Evolutionary conservation across 257 asterid species (phyloP).

Genomic region (Nicotiana obtusifolia): DNA sequence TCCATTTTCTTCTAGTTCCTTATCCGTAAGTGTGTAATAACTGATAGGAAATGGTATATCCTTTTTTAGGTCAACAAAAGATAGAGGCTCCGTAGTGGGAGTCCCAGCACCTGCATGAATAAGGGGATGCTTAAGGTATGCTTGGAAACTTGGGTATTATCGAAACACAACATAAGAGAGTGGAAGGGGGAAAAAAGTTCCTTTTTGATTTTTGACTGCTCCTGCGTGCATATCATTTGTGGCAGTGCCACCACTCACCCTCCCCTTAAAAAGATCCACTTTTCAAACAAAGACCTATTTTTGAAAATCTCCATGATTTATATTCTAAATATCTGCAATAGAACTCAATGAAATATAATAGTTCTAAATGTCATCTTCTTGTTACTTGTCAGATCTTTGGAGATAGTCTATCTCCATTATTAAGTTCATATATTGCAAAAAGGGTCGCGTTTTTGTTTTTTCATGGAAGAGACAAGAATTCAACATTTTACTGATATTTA

Average conservation of each 20-base stretch:
- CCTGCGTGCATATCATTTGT: neutral
- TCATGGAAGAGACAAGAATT: neutral
- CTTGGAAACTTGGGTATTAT: neutral
- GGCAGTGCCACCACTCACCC: neutral
- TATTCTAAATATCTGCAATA: neutral
- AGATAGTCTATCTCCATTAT: neutral
- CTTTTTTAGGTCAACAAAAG: slow-evolving; percentile 34
- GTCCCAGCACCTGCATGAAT: slow-evolving; percentile 31
- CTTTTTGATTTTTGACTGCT: neutral
- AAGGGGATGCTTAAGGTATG: slow-evolving; percentile 2
- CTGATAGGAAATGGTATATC: slow-evolving; percentile 69
- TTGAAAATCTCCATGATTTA: neutral
- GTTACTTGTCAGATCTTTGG: neutral
- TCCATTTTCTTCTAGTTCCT: slow-evolving; percentile 84
- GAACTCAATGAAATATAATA: neutral
- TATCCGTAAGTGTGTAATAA: slow-evolving; percentile 72
- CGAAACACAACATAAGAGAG: neutral
- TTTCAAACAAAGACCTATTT: neutral
- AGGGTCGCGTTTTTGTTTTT: neutral
- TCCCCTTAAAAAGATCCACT: neutral
- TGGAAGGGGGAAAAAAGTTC: neutral
- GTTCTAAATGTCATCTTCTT: neutral
- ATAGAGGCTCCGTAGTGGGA: slow-evolving; percentile 25
- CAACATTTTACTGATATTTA: no score
- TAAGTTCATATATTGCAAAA: neutral